phyloP scores from a whole-genome alignment of 306 rosid genomes.

The Chamaecrista fasciculata region DNA sequence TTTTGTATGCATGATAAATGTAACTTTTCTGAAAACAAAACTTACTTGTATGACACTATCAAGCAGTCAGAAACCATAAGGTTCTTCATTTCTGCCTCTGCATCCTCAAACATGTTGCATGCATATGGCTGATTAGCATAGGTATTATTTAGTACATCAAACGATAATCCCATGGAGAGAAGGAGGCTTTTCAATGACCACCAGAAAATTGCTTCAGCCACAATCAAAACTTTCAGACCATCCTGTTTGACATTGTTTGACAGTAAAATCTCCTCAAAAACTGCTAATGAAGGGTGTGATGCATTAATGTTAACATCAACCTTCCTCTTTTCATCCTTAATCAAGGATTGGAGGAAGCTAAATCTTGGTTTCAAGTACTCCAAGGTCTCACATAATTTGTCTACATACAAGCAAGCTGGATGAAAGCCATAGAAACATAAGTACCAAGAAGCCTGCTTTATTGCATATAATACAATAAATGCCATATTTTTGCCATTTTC shows the following conservation, averaged over 20 bases:
- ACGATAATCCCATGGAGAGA: constrained; percentile 47
- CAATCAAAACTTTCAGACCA: constrained; percentile 47
- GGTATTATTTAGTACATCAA: constrained; percentile 31
- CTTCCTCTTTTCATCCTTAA: constrained; percentile 44
- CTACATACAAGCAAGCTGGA: constrained; percentile 49
- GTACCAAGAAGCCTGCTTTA: constrained; percentile 59
- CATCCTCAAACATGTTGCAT: constrained; percentile 6
- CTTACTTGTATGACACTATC: constrained; percentile 49
- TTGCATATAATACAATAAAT: constrained; percentile 45
- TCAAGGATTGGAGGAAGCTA: constrained; percentile 39
- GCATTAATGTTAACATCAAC: constrained; percentile 28
- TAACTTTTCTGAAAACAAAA: constrained; percentile 17
- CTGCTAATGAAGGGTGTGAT: constrained; percentile 49
- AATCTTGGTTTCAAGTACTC: constrained; percentile 46
- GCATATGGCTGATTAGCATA: constrained; percentile 21
- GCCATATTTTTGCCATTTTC: constrained; percentile 42
- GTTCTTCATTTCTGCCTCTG: constrained; percentile 30
- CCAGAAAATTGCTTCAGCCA: constrained; percentile 54
- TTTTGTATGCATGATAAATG: constrained; percentile 17
- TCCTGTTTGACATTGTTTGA: constrained; percentile 27
- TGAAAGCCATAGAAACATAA: constrained; percentile 53
- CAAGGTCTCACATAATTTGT: constrained; percentile 49
- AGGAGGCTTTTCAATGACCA: constrained; percentile 47
- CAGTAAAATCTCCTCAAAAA: constrained; percentile 41
- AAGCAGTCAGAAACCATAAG: constrained; percentile 45